A percentile compares a stretch with the other conserved stretches of the same genome.
Conservation (phyloP, 2,329 filamentous ascomycete genomes). For the Colletotrichum destructivum region DNA sequence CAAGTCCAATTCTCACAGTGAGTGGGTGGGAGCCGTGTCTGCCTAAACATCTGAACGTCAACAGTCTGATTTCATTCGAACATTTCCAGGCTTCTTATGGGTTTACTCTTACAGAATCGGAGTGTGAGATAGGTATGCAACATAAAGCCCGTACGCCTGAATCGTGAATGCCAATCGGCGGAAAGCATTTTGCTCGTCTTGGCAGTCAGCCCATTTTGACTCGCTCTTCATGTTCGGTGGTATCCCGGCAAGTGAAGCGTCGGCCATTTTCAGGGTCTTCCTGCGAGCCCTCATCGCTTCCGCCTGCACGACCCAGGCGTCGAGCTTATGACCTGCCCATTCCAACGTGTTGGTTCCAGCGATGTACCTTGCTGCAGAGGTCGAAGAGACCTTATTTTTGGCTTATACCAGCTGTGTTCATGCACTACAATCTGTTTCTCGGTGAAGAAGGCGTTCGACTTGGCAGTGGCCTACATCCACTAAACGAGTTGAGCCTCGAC, state of each 20-base stretch:
- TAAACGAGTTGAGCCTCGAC: background rate
- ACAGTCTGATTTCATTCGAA: background rate
- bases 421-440: background rate
- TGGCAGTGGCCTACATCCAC: background rate
- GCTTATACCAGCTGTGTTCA: background rate
- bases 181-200: slow-evolving; percentile 30
- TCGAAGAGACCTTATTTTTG: background rate
- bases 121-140: too few relatives aligned
- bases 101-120: background rate
- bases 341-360: background rate
- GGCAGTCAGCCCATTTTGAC: slow-evolving; percentile 40
- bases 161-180: background rate
- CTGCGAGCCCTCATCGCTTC: background rate
- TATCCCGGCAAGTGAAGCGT: background rate
- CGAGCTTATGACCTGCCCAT: background rate
- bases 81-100: too few relatives aligned
- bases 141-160: background rate
- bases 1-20: too few relatives aligned
- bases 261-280: background rate
- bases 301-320: background rate
- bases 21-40: too few relatives aligned
- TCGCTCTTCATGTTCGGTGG: background rate
- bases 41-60: background rate
- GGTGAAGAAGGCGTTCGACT: background rate
- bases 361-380: background rate